Base-by-base conservation (phyloP, 1,139 yeast species). In the Hanseniaspora gamundiae region DNA sequence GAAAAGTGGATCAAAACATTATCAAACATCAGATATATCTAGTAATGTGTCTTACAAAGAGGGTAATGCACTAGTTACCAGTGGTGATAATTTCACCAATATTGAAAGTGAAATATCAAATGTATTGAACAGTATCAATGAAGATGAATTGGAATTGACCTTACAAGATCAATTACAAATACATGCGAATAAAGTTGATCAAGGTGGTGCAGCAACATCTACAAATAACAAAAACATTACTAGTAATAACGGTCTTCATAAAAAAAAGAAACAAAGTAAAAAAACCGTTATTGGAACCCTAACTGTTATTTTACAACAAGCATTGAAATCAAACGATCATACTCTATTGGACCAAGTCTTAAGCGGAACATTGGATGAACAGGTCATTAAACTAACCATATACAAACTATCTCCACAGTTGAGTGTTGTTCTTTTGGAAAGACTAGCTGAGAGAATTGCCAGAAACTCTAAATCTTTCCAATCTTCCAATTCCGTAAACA, bases 401-500 rank as follows among this genome's bases (percentile, higher is more conserved):
- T 68, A 77, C 48, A 71, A 81, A 51, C 67, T 86, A 43, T 83
- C 80, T 54, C 76, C 95, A 1, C 65, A 77, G 1, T 68, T 83
- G 43, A 91, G 94, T 0, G 85, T 86, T 11, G 62, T 74, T 9
- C 68, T 91, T 39, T 68, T 93, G 50, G 95, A 88, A 57, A 72
- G 88, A 55, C 67, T 91, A 33, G 87, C 95, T 1, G 95, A 87
- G 58, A 75, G 85, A 59, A 76, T 86, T 48, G 41, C 88, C 10
- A 74, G 93, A 54, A 68, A 71, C 22, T 75, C 78, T 5, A 65
- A 70, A 30, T 30, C 35, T 4, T 30, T 30, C 13, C 31, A 28
- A 14, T 30, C 35, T 3, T 30, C 35, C 14, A n/a, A 14, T n/a
- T 30, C 35, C n/a, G 31, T 11, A n/a, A 28, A 28, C 31, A 28